Evolutionary conservation across 768 basidiomycete species (phyloP), one percentile per base, ranked within the genome.

Genomic region (Crassisporium funariophilum): DNA sequence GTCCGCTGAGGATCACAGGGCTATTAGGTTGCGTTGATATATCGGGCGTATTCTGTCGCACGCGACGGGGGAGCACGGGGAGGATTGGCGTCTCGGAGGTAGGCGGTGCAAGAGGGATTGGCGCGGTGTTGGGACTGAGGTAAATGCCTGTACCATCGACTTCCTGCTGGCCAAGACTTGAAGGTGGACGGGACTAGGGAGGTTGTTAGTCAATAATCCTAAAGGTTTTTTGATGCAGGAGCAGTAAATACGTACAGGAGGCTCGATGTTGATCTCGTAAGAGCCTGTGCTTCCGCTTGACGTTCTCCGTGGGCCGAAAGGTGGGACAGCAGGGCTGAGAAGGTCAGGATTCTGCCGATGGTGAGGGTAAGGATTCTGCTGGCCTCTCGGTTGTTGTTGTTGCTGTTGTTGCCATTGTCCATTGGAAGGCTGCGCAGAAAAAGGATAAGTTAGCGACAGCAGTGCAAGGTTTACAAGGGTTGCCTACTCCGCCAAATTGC

Each of bases 211-310:
- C 19, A 9, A 21, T 19, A 11, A 19, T 4, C 23, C 29, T 24
- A 35, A 15, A 41, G 27, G 35, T 4, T 16, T 6, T 29, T 38
- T 20, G 37, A 39, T 29, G 13, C 9, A 42, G 17, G 13, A 45
- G 20, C 19, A 46, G 16, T 15, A 21, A 33, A 53, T 19, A 55
- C 57, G 24, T 47, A 62, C 60, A 22, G 58, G 60, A 46, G 58
- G 60, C 20, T 61, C 49, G 12, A 61, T 46, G 13, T 21, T 31
- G 21, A 59, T 55, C 15, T 59, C 52, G 33, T 51, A 56, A 33
- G 60, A 56, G 7, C 50, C 29, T 5, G 40, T 51, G 37, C 56
- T 60, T 15, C 52, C 47, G 34, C 38, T 59, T 15, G 52, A 49
- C 21, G 41, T 10, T 15, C 47, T 35, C 22, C 44, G 45, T 29